Conservation (phyloP, 441 rosid species). For the Bocquillonia castaneifolia region DNA sequence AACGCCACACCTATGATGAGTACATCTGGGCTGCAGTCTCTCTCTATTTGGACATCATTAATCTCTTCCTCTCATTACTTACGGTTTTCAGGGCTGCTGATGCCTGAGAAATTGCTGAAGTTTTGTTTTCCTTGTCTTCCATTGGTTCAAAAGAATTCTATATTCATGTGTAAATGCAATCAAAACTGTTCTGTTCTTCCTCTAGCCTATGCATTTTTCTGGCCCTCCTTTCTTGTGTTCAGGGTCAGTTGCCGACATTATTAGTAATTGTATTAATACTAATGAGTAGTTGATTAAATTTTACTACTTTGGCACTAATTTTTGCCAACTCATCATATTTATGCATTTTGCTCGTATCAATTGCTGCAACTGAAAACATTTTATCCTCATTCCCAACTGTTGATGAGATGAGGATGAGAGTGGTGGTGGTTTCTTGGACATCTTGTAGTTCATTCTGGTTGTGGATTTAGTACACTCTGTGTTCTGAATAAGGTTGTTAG, state of each 20-base stretch:
- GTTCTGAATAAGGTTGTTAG: too few species aligned
- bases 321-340: too few species aligned
- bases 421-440: too few species aligned
- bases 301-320: too few species aligned
- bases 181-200: neutral
- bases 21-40: constrained; percentile 80
- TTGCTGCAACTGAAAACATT: too few species aligned
- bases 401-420: too few species aligned
- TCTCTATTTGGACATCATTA: constrained; percentile 65
- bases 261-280: neutral
- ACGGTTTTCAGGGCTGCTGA: constrained; percentile 63
- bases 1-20: constrained; percentile 71
- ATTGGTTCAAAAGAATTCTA: neutral
- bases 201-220: too few species aligned
- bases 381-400: too few species aligned
- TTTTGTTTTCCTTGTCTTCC: neutral
- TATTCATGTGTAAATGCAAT: neutral
- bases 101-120: neutral
- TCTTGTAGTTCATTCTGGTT: too few species aligned
- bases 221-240: too few species aligned
- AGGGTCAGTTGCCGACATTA: neutral
- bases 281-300: neutral
- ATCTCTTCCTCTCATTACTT: constrained; percentile 63
- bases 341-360: too few species aligned
- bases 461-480: too few species aligned